Percentiles rank a stretch among this genome's conserved stretches.
phyloP scores from a whole-genome alignment of 306 rosid genomes.

The Hippophae tibetana region DNA sequence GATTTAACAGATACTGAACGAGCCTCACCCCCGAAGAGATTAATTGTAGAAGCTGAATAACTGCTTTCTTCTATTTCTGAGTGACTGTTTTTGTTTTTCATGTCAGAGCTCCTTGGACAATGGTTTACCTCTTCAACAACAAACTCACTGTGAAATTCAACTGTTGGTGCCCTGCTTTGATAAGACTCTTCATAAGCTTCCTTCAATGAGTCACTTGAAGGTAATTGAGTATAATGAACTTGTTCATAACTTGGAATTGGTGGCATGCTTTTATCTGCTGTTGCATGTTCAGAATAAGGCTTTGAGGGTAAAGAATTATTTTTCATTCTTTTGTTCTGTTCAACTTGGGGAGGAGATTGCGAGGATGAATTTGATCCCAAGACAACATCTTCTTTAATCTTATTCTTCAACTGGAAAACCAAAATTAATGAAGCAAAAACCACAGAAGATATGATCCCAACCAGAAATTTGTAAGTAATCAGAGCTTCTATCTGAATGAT shows the following conservation, averaged over 20 bases:
- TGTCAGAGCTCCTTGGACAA: conserved; percentile 7
- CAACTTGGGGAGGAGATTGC: neutral
- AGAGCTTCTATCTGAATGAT: conserved; percentile 8
- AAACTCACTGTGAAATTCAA: conserved; percentile 37
- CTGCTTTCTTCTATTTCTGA: conserved; percentile 23
- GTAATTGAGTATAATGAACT: too few species aligned
- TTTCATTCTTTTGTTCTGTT: neutral
- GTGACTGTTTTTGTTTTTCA: conserved; percentile 2
- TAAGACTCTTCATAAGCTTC: conserved; percentile 5
- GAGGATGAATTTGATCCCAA: conserved; percentile 3
- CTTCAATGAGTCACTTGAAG: conserved; percentile 11
- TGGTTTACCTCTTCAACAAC: conserved; percentile 22
- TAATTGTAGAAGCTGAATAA: conserved; percentile 3
- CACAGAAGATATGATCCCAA: conserved; percentile 18
- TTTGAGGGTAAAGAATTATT: neutral
- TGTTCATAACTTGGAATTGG: too few species aligned
- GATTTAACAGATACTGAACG: conserved; percentile 15
- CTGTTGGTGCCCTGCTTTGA: conserved; percentile 21
- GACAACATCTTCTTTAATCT: conserved; percentile 8
- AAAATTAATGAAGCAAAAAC: conserved; percentile 10
- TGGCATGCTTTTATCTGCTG: too few species aligned
- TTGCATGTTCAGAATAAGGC: too few species aligned
- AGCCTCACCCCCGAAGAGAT: neutral
- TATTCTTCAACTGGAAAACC: conserved; percentile 3
- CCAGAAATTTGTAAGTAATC: conserved; percentile 2